A percentile compares a stretch with the other conserved stretches of the same genome.
Evolutionary conservation across 2,329 filamentous ascomycete genomes (phyloP).

Genomic region (Camptophora hylomeconis): DNA sequence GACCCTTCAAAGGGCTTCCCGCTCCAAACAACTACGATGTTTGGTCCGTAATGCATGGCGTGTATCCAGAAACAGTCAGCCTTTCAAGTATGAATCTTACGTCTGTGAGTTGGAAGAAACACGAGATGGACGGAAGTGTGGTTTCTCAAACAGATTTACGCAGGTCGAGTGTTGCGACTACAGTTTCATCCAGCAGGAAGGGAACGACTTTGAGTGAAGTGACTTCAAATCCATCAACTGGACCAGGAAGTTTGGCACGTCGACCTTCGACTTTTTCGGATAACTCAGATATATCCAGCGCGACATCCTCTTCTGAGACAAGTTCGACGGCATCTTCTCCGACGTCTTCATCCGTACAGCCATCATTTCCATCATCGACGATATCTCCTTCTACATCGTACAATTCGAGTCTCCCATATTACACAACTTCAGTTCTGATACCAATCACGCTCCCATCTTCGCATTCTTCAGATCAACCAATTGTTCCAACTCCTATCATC

Average conservation of each 20-base stretch:
- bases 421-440: slow-evolving; percentile 49
- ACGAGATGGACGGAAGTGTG: slow-evolving; percentile 24
- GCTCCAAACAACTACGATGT: slow-evolving; percentile 27
- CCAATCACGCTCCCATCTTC: slow-evolving; percentile 45
- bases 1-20: slow-evolving; percentile 38
- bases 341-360: no score
- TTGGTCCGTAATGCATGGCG: slow-evolving; percentile 33
- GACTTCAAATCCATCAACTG: slow-evolving; percentile 16
- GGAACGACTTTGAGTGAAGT: background rate
- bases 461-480: slow-evolving; percentile 6
- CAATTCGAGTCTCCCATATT: slow-evolving; percentile 36
- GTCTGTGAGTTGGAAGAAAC: slow-evolving; percentile 44
- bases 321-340: no score
- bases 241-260: no score
- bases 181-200: slow-evolving; percentile 1
- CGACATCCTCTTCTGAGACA: no score
- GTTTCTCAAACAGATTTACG: no score
- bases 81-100: slow-evolving; percentile 44
- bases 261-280: slow-evolving; percentile 16
- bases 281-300: slow-evolving; percentile 15
- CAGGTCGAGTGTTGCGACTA: no score
- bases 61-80: slow-evolving; percentile 39
- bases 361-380: slow-evolving; percentile 13
- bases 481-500: background rate
- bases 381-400: slow-evolving; percentile 21